phyloP scores from a whole-genome alignment of 2,329 filamentous ascomycete species.

The Ophiostoma quercus region DNA sequence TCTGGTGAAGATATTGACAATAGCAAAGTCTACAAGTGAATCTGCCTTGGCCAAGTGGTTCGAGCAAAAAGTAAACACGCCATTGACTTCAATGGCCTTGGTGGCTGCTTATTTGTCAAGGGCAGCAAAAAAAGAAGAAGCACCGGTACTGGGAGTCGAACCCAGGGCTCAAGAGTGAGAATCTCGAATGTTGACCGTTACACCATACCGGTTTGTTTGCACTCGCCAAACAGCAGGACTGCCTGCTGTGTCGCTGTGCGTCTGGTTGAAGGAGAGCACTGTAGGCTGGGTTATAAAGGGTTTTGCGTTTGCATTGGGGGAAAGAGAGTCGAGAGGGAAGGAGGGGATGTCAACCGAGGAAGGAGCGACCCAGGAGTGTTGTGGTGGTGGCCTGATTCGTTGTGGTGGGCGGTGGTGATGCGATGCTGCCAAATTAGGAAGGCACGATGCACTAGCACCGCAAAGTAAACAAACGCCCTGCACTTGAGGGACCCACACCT shows the following conservation, averaged over 20 bases:
- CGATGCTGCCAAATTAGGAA: not conserved
- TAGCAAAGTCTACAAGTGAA: not conserved
- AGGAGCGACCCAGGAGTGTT: not conserved
- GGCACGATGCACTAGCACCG: slow-evolving; percentile 8
- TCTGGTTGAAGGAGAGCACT: not conserved
- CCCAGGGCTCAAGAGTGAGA: slow-evolving; percentile 30
- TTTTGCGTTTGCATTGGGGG: not conserved
- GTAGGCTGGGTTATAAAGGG: not conserved
- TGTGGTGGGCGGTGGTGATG: not conserved
- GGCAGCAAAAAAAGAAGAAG: not conserved
- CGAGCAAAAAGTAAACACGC: not conserved
- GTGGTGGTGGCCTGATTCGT: not conserved
- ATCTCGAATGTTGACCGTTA: slow-evolving; percentile 30
- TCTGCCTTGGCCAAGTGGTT: not conserved
- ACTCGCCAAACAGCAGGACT: not conserved
- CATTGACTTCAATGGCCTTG: not conserved
- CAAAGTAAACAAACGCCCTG: not conserved
- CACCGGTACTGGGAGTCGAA: slow-evolving; percentile 31
- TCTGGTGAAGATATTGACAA: not conserved
- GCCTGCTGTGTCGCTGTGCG: not conserved
- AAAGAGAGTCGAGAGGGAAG: not conserved
- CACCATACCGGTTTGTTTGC: slow-evolving; percentile 28
- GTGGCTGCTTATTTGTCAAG: not conserved
- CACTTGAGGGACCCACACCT: not conserved
- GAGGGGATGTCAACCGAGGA: not conserved